These are phyloP conservation scores for Exutisphaerella laricina DNA, from an alignment of 2,329 filamentous ascomycete species.

Conservation along the genomic window DNA sequence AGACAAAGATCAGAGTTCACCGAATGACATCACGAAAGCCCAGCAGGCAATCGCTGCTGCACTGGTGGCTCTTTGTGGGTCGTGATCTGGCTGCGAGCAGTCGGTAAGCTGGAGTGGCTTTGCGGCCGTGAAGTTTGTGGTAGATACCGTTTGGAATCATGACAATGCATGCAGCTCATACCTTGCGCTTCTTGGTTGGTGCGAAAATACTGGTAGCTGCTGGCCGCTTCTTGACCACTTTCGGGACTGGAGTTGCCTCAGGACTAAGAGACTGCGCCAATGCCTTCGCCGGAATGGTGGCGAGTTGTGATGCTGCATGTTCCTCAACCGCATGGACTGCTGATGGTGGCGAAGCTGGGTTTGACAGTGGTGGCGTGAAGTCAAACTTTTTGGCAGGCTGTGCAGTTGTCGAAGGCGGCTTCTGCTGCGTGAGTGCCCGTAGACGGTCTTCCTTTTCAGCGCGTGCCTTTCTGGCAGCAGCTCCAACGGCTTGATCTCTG, in stretches of 20 bases:
- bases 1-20: slow-evolving; percentile 36
- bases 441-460: slow-evolving; percentile 19
- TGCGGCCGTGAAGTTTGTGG: no score
- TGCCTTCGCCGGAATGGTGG: neutral
- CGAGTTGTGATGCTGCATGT: neutral
- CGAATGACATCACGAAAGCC: slow-evolving; percentile 44
- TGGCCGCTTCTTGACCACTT: slow-evolving; percentile 21
- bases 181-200: slow-evolving; percentile 11
- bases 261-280: slow-evolving; percentile 2
- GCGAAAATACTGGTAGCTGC: slow-evolving; percentile 11
- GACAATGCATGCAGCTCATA: no score
- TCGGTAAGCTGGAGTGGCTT: neutral
- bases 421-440: slow-evolving; percentile 14
- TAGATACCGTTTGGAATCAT: no score
- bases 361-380: slow-evolving; percentile 3
- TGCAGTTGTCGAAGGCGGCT: slow-evolving; percentile 1
- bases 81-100: slow-evolving; percentile 13
- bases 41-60: slow-evolving; percentile 39
- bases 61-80: slow-evolving; percentile 37
- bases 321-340: neutral
- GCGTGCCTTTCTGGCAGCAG: slow-evolving; percentile 12
- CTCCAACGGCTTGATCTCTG: slow-evolving; percentile 11
- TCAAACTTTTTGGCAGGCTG: slow-evolving; percentile 12
- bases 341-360: slow-evolving; percentile 1
- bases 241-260: slow-evolving; percentile 13